phyloP scores from a whole-genome alignment of 2,329 filamentous ascomycete genomes.

The Pseudopyrenochaeta lycopersici region DNA sequence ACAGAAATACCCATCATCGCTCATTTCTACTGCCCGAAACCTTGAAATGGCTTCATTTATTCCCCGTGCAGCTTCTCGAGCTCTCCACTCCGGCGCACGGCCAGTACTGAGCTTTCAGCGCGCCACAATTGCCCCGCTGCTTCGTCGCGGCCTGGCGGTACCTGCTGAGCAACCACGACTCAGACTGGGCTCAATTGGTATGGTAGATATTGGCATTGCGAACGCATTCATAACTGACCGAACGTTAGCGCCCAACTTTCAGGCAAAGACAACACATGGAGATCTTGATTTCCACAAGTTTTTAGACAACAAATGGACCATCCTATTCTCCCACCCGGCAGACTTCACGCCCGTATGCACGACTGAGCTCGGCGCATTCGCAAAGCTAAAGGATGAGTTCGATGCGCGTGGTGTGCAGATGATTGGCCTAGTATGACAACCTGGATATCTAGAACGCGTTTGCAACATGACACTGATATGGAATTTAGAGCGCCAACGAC shows the following conservation, averaged over 20 bases:
- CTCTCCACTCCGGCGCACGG: slow-evolving; percentile 37
- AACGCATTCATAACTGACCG: not conserved
- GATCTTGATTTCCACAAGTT: slow-evolving; percentile 81
- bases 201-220: not conserved
- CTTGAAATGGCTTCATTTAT: slow-evolving; percentile 46
- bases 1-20: not conserved
- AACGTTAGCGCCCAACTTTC: slow-evolving; percentile 77
- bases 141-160: slow-evolving; percentile 50
- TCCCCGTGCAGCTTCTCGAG: slow-evolving; percentile 46
- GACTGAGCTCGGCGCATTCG: slow-evolving; percentile 92
- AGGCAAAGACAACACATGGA: slow-evolving; percentile 80
- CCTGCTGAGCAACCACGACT: slow-evolving; percentile 53
- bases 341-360: slow-evolving; percentile 97
- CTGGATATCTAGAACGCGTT: not conserved
- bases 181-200: slow-evolving; percentile 53
- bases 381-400: slow-evolving; percentile 89
- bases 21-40: slow-evolving; percentile 1
- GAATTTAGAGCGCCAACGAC: slow-evolving; percentile 75
- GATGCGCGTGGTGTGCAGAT: slow-evolving; percentile 87
- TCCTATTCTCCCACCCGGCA: slow-evolving; percentile 84
- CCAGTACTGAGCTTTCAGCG: slow-evolving; percentile 36
- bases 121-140: slow-evolving; percentile 37
- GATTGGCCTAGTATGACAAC: slow-evolving; percentile 72
- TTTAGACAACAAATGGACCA: slow-evolving; percentile 79
- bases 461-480: not conserved